A percentile compares a stretch with the other conserved stretches of the same genome.
Conservation (phyloP, 495 filamentous ascomycete genomes). For the Astrothelium macrocarpum region DNA sequence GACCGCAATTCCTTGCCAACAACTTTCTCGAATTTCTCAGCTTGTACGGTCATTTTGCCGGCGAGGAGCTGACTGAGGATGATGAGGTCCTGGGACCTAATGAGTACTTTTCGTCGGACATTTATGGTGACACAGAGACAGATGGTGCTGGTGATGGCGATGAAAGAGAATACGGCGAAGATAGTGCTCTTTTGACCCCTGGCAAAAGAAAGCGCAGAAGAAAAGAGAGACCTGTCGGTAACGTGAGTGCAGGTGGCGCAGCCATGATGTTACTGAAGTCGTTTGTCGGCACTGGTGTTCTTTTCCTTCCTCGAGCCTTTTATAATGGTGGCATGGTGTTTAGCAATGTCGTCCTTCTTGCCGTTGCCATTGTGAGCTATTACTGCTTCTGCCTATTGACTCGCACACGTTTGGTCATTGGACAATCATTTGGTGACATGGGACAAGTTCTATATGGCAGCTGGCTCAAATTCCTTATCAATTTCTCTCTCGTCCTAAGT, state of each 20-base stretch:
- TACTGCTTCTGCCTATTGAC: slow-evolving; percentile 57
- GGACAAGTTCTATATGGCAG: slow-evolving; percentile 45
- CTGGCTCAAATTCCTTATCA: slow-evolving; percentile 43
- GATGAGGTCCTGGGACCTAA: slow-evolving; percentile 55
- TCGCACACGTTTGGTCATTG: slow-evolving; percentile 42
- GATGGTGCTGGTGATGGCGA: slow-evolving; percentile 38
- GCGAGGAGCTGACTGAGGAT: slow-evolving; percentile 56
- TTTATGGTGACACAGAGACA: slow-evolving; percentile 47
- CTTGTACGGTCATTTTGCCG: slow-evolving; percentile 61
- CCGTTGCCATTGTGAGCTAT: slow-evolving; percentile 45
- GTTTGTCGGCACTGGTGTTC: slow-evolving; percentile 57
- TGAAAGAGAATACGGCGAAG: slow-evolving; percentile 33
- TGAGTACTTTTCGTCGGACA: slow-evolving; percentile 56
- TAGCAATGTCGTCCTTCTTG: slow-evolving; percentile 48
- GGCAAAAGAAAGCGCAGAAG: slow-evolving; percentile 37
- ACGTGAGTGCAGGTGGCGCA: slow-evolving; percentile 50
- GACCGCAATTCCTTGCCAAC: slow-evolving; percentile 35
- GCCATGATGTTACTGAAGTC: slow-evolving; percentile 62
- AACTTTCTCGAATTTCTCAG: slow-evolving; percentile 62
- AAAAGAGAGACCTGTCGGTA: slow-evolving; percentile 37
- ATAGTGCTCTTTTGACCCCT: slow-evolving; percentile 37
- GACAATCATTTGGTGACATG: slow-evolving; percentile 53
- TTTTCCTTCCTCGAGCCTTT: slow-evolving; percentile 61
- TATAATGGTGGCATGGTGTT: slow-evolving; percentile 59
- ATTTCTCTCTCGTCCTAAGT: slow-evolving; percentile 52